Base-by-base conservation (phyloP, 1,284 basidiomycete species). In the Puccinia triticina region DNA sequence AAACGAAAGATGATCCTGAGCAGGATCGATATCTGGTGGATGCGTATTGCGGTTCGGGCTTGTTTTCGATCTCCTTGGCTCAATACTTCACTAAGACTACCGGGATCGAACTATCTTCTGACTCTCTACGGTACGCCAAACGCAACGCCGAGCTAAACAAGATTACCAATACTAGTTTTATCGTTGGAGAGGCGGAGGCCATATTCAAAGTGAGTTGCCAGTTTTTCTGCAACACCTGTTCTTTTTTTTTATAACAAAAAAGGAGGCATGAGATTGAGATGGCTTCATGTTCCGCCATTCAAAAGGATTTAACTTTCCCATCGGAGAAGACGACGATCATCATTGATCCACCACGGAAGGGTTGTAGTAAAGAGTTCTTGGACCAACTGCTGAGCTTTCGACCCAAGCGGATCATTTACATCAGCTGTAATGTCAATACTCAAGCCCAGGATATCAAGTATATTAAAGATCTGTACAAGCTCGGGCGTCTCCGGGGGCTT, bases 61-160 rank as follows among this genome's bases (percentile, higher is more conserved):
- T 98, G 71, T 98, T 99, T 88, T 92, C 94, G 0, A 92, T 99
- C 88, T 92, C 92, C 14, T 92, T 99, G 67, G 92, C 93, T 0
- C 90, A 91, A 0, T 88, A 91, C 84, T 98, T 98, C 86, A 87
- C 89, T 55, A 89, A 89, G 46, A 91, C 98, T n/a, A 92, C 93
- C 0, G 96, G 96, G 0, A 95, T 98, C 83, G 96, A 98, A 87
- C 84, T 88, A 74, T 86, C 92, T 73, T 86, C 88, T 66, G 91
- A 93, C 84, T 92, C 93, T 7, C 95, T 98, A 87, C 89, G 89
- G 64, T 92, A 90, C 55, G 96, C 96, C 0, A 92, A 91, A 84
- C 89, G 89, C 84, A 98, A 98, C 85, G 94, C 94, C 0, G 87
- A 88, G 84, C 90, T 95, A 69, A 98, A 98, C 88, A 81, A 84